Evolutionary conservation across 768 basidiomycete species (phyloP).

Genomic region (Rhodotorula sphaerocarpa): DNA sequence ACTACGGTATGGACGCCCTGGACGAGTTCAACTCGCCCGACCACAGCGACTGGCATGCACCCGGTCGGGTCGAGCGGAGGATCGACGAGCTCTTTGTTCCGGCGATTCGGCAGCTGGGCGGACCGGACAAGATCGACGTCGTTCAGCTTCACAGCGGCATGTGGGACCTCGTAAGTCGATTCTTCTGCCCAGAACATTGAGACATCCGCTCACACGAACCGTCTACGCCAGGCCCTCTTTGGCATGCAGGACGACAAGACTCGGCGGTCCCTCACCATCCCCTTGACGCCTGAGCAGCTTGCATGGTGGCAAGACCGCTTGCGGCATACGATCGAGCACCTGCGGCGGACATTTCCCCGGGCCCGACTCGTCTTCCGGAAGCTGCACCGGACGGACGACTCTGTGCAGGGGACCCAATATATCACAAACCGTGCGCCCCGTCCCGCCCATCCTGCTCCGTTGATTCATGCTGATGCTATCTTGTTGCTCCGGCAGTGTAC

Average conservation of each 20-base stretch:
- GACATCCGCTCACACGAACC: not conserved
- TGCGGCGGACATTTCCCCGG: conserved; percentile 26
- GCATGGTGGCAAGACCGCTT: conserved; percentile 37
- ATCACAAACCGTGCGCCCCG: conserved; percentile 31
- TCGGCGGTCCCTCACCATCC: conserved; percentile 18
- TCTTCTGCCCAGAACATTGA: not conserved
- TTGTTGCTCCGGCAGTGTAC: conserved; percentile 5
- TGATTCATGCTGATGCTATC: too few relatives aligned
- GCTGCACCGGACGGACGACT: conserved; percentile 31
- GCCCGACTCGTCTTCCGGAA: conserved; percentile 31
- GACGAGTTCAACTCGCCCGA: conserved; percentile 35
- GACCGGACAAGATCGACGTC: conserved; percentile 25
- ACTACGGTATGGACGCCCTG: conserved; percentile 35
- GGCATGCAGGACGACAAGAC: conserved; percentile 36
- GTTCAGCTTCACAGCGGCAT: conserved; percentile 31
- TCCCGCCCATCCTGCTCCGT: too few relatives aligned
- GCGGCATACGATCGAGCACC: conserved; percentile 25
- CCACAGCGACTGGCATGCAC: conserved; percentile 33
- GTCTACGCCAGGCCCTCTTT: conserved; percentile 21
- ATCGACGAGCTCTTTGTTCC: conserved; percentile 31
- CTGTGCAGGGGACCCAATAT: conserved; percentile 29
- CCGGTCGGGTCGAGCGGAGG: conserved; percentile 27
- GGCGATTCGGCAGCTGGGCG: conserved; percentile 29
- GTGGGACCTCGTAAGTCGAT: conserved; percentile 29
- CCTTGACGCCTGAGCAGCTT: conserved; percentile 31